phyloP scores from a whole-genome alignment of 2,329 filamentous ascomycete genomes.

The Monosporascus sp. region DNA sequence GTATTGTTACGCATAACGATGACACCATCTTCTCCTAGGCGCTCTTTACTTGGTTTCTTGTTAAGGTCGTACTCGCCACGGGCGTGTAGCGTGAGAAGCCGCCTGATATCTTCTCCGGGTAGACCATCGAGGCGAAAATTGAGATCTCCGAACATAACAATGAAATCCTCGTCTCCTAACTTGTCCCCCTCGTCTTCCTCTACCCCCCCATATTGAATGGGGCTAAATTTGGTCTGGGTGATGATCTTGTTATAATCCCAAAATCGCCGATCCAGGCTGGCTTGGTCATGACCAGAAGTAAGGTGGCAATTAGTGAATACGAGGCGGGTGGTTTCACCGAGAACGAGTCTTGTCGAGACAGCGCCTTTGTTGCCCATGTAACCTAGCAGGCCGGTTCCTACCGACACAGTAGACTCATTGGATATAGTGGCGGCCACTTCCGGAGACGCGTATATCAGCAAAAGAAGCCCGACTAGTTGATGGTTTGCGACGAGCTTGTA shows the following conservation, averaged over 20 bases:
- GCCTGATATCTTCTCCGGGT: slow-evolving; percentile 83
- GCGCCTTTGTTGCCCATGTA: slow-evolving; percentile 97
- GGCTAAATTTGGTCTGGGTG: slow-evolving; percentile 70
- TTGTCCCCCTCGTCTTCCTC: slow-evolving; percentile 60
- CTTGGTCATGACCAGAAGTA: slow-evolving; percentile 76
- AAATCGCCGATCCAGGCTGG: slow-evolving; percentile 74
- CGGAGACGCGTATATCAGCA: slow-evolving; percentile 82
- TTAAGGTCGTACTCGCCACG: slow-evolving; percentile 67
- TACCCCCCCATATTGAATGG: slow-evolving; percentile 62
- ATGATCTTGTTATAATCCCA: slow-evolving; percentile 85
- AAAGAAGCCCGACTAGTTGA: slow-evolving; percentile 79
- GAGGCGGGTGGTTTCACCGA: slow-evolving; percentile 85
- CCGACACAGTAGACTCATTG: slow-evolving; percentile 74
- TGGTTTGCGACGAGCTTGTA: slow-evolving; percentile 75
- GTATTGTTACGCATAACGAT: slow-evolving; percentile 47
- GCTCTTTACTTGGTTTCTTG: slow-evolving; percentile 32
- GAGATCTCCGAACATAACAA: slow-evolving; percentile 93
- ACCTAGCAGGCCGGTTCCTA: slow-evolving; percentile 86
- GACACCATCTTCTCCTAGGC: slow-evolving; percentile 43
- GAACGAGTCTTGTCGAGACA: slow-evolving; percentile 71
- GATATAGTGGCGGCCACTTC: slow-evolving; percentile 69
- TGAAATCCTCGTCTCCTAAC: slow-evolving; percentile 87
- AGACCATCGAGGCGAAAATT: slow-evolving; percentile 90
- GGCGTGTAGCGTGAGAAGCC: slow-evolving; percentile 77
- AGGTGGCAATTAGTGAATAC: slow-evolving; percentile 92